Conservation (phyloP, 257 asterid species). For the Solanum virginianum region DNA sequence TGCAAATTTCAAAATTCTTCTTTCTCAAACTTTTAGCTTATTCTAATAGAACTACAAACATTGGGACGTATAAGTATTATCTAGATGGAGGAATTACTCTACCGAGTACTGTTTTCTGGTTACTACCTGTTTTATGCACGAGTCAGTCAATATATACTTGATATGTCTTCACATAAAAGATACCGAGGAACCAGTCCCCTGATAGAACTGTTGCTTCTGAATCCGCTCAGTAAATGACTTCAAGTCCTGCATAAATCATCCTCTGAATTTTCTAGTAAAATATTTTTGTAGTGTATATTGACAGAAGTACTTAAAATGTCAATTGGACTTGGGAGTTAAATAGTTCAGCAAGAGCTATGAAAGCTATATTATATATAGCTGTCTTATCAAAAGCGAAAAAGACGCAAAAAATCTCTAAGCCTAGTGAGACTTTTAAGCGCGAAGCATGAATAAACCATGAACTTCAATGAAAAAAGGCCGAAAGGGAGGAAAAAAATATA, state of each 20-base stretch:
- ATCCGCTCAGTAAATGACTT: background rate
- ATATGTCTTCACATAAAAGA: background rate
- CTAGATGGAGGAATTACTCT: background rate
- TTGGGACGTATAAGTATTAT: background rate
- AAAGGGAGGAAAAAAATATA: background rate
- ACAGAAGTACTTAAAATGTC: background rate
- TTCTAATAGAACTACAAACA: background rate
- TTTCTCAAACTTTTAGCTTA: background rate
- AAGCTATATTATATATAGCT: background rate
- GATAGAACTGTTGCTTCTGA: background rate
- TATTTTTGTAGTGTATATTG: background rate
- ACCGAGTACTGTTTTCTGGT: background rate
- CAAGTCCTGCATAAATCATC: background rate
- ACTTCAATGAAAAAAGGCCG: background rate
- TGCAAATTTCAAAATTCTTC: background rate
- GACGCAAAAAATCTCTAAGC: no score
- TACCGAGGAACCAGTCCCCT: background rate
- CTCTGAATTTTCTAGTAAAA: background rate
- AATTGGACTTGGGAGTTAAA: background rate
- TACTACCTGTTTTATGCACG: background rate
- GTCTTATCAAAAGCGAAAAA: background rate
- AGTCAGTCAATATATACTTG: background rate
- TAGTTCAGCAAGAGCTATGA: background rate
- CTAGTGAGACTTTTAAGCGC: no score
- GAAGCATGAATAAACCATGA: background rate